Base-by-base conservation (phyloP, 2,329 filamentous ascomycete species). In the Plenodomus lindquistii region DNA sequence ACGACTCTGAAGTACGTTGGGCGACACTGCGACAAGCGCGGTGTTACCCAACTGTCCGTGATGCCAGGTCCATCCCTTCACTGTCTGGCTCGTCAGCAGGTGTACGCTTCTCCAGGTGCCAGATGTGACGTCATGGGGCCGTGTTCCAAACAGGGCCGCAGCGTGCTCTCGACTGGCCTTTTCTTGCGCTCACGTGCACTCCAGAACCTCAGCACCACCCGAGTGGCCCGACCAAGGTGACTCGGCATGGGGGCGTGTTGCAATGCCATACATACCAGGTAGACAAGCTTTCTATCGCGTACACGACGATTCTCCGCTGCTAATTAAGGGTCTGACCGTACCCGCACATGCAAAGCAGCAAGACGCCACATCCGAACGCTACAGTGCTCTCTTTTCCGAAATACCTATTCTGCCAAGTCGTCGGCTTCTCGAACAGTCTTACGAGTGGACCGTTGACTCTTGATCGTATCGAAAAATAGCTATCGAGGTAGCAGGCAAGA, bases 41-140 rank as follows among this genome's bases (percentile, higher is more conserved):
- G 13, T 44, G 34, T 40, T 19, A 36, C 46, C 46, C 52, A 49
- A 45, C 18, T 16, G 19, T 42, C 34, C 2, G 15, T 1, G 9
- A 17, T 50, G 10, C 55, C 43, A 52, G 52, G 57, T 56, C 50
- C 50, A 64, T 60, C 59, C 63, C 52, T 60, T 47, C 46, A 35
- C 41, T 45, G 16, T 29, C 31, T 17, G 36, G 42, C 44, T 49
- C 45, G 53, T 61, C 54, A 41, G 46, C 52, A 41, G 46, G 48
- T 27, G 44, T 19, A 42, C 40, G 21, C 22, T 27, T 24, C 22
- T 37, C 21, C 36, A n/a, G 35, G 15, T 36, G 37, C 15, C 34
- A 40, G 11, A 13, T 19, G 45, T 65, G 63, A 67, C 60, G 64
- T 67, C 56, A 59, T 40, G 16, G 44, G 42, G 36, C 49, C 40